Evolutionary conservation across 129 eudicot species (phyloP).

Genomic region (Dittrichia graveolens): DNA sequence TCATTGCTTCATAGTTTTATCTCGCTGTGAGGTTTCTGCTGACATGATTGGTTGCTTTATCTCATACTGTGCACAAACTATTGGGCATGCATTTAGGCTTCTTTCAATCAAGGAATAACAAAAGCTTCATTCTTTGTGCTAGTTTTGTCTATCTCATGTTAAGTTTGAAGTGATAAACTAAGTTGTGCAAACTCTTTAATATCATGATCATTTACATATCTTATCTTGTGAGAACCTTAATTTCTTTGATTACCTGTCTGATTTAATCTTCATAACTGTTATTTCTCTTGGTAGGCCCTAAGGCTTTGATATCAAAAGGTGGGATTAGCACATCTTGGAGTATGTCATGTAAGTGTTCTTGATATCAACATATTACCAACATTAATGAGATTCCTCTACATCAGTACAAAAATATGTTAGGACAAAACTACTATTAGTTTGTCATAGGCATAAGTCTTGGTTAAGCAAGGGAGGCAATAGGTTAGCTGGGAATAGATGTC

Average conservation of each 20-base stretch:
- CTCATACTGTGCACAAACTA: background rate
- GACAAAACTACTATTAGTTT: too few relatives aligned
- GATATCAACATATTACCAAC: too few relatives aligned
- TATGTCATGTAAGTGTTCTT: background rate
- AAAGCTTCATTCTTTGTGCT: background rate
- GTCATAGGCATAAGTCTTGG: too few relatives aligned
- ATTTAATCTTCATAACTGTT: background rate
- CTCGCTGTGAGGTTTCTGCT: background rate
- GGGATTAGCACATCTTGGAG: background rate
- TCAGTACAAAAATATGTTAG: too few relatives aligned
- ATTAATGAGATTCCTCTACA: too few relatives aligned
- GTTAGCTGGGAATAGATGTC: too few relatives aligned
- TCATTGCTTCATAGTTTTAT: background rate
- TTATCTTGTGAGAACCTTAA: background rate
- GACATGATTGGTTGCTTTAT: constrained; percentile 1
- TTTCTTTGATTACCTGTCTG: background rate
- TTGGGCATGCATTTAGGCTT: background rate
- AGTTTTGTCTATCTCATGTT: background rate
- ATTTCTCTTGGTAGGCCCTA: background rate
- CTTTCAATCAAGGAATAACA: background rate
- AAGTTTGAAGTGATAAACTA: too few relatives aligned
- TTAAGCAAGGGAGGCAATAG: too few relatives aligned
- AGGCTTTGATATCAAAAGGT: background rate
- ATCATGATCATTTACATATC: too few relatives aligned
- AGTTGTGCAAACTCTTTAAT: too few relatives aligned